phyloP scores from a whole-genome alignment of 2,329 filamentous ascomycete species.

The Exophiala oligosperma region DNA sequence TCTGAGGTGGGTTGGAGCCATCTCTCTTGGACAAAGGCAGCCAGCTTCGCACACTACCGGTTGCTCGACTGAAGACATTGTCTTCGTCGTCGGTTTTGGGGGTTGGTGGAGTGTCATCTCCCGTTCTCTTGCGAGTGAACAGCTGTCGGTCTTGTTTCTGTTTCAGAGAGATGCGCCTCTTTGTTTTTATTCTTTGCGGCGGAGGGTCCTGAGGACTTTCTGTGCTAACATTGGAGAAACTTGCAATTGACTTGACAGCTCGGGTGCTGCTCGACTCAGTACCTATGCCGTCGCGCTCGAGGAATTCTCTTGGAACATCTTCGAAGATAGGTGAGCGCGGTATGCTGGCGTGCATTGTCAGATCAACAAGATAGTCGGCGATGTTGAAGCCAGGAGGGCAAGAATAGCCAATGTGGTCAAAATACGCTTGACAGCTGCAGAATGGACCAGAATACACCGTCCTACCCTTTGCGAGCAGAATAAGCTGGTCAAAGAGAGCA shows the following conservation, averaged over 20 bases:
- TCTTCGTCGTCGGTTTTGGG: constrained; percentile 65
- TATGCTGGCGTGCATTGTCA: constrained; percentile 90
- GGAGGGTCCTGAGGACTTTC: constrained; percentile 63
- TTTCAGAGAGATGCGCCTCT: constrained; percentile 77
- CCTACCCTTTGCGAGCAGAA: constrained; percentile 83
- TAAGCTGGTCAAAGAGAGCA: constrained; percentile 89
- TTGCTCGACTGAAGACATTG: constrained; percentile 38
- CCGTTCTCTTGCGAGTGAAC: constrained; percentile 74
- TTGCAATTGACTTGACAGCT: constrained; percentile 87
- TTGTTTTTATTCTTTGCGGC: constrained; percentile 64
- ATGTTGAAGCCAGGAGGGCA: constrained; percentile 98
- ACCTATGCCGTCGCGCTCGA: constrained; percentile 59
- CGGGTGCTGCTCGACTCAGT: constrained; percentile 83
- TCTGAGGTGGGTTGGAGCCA: constrained; percentile 57
- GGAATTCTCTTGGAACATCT: constrained; percentile 57
- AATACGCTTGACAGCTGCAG: constrained; percentile 83
- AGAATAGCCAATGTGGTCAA: constrained; percentile 85
- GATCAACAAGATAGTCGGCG: constrained; percentile 93
- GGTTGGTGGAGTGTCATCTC: constrained; percentile 56
- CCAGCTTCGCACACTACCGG: constrained; percentile 55
- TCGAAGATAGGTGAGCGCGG: constrained; percentile 56
- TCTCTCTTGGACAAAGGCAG: constrained; percentile 58
- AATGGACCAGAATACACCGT: constrained; percentile 95
- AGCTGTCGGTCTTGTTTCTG: constrained; percentile 86
- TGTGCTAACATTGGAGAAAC: constrained; percentile 72